Evolutionary conservation across 2,329 filamentous ascomycete genomes (phyloP), one percentile per base, ranked within the genome.

Genomic region (Sclerotinia glacialis): DNA sequence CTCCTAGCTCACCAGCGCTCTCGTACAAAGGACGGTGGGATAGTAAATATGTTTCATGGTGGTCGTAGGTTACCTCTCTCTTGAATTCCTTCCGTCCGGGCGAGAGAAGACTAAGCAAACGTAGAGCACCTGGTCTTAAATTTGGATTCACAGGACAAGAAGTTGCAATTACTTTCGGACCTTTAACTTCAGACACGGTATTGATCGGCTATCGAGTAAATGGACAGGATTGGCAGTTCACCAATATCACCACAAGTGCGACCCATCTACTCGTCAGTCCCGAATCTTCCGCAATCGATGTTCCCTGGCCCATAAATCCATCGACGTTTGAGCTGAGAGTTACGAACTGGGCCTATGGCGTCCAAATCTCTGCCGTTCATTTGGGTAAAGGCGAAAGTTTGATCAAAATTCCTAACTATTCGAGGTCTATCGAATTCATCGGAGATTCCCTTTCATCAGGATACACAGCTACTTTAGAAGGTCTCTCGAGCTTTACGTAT

Each of bases 11-110:
- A 1, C 74, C 79, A 1, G 83, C 87, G 71, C 78, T 88, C 12
- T 83, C 83, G 0, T 88, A 87, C 78, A 86, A 87, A 72, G 86
- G 85, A 6, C 78, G 85, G 67, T 88, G 85, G 85, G 85, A 88
- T 72, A 84, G 81, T 44, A 81, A 84, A 70, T 79, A 84, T 69
- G 80, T 86, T 58, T 87, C 83, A 1, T 88, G 83, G 82, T 86
- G 83, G 84, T 84, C 82, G 82, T 84, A 77, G 76, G 82, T 72
- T 44, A 26, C 59, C 47, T 61, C 63, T 28, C 8, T 34, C 14
- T 28, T 23, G 9, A 59, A 18, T 37, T 49, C 3, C 28, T 12
- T 31, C 16, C 11, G 28, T 31, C 5, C 16, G 26, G n/a, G 5
- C n/a, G 52, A 60, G 68, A 63, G 68, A 23, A 47, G 11, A 52